A percentile compares a stretch with the other conserved stretches of the same genome.
These are phyloP conservation scores for Prunus yedoensis DNA, from an alignment of 331 rosid genomes.

Conservation along the genomic window DNA sequence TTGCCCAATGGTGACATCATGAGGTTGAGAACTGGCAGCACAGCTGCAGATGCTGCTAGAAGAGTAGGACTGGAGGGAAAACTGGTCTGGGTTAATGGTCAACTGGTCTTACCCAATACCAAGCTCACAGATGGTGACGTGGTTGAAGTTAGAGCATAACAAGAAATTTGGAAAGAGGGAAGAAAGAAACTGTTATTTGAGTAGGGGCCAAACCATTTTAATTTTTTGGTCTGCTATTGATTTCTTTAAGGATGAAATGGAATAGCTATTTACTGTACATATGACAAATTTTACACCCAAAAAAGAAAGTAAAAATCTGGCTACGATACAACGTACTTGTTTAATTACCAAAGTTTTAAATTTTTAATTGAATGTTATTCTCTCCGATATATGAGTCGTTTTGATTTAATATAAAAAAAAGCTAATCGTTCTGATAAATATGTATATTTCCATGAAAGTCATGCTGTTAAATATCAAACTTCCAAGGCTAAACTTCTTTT, in stretches of 20 bases:
- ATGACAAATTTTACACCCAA: neutral
- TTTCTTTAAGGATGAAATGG: neutral
- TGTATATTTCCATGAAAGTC: too few species aligned
- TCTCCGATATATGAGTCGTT: too few species aligned
- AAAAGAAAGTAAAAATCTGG: neutral
- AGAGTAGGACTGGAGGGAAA: slow-evolving; percentile 81
- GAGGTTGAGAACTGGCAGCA: slow-evolving; percentile 83
- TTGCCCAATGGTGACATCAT: slow-evolving; percentile 87
- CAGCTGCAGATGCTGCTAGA: slow-evolving; percentile 93
- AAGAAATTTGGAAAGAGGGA: slow-evolving; percentile 22
- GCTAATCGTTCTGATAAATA: too few species aligned
- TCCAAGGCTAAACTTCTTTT: too few species aligned
- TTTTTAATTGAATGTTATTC: too few species aligned
- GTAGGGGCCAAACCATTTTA: neutral
- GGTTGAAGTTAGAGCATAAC: slow-evolving; percentile 79
- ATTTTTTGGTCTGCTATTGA: neutral
- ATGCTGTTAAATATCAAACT: too few species aligned
- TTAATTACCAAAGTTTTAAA: too few species aligned
- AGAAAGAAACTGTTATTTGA: neutral
- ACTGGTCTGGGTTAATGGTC: slow-evolving; percentile 81
- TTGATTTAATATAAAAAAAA: too few species aligned
- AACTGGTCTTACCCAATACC: slow-evolving; percentile 68
- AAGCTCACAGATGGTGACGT: slow-evolving; percentile 89
- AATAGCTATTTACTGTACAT: neutral
- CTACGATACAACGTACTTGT: too few species aligned